Base-by-base conservation (phyloP, 2,329 filamentous ascomycete species). In the Stagonosporopsis tanaceti region DNA sequence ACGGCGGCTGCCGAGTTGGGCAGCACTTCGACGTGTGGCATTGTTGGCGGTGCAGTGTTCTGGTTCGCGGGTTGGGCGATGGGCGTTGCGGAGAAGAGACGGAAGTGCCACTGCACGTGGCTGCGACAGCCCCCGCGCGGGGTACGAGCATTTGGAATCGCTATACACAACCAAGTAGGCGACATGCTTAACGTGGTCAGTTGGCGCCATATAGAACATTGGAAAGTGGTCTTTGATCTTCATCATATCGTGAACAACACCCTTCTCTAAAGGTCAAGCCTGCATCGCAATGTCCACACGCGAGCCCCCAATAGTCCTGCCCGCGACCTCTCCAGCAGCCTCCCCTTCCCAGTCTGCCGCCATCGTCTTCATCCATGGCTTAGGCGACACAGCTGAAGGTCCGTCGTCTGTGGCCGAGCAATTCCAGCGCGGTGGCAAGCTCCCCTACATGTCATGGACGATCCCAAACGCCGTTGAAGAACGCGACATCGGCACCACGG, bases 11-110 rank as follows among this genome's bases (percentile, higher is more conserved):
- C 87, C 70, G 86, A 87, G 56, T 79, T 80, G 34, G 92, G 90
- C 55, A 97, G 81, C 67, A 96, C 89, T 77, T 96, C 88, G 68
- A 98, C 92, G 68, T 91, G 89, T 65, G 85, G 85, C 83, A 88
- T 88, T 40, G 61, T 65, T 34, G 50, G 37, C 34, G 17, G 24
- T 38, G 52, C 15, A 25, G 39, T 50, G 48, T 39, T 41, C 15
- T 37, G 17, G 42, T 42, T n/a, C 34, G 25, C 41, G 27, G 34
- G 4, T 42, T 35, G 27, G 54, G 48, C n/a, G 4, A 38, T 35
- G 27, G 54, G 48, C n/a, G 38, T 9, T 53, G 54, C 54, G 54
- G 54, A 53, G 54, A 27, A 32, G 35, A 39, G 34, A 40, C 39
- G 44, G 54, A 50, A 35, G 54, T 50, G 48, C 42, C 48, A 25